Evolutionary conservation across 768 basidiomycete genomes (phyloP).

Genomic region (Mycena metata): DNA sequence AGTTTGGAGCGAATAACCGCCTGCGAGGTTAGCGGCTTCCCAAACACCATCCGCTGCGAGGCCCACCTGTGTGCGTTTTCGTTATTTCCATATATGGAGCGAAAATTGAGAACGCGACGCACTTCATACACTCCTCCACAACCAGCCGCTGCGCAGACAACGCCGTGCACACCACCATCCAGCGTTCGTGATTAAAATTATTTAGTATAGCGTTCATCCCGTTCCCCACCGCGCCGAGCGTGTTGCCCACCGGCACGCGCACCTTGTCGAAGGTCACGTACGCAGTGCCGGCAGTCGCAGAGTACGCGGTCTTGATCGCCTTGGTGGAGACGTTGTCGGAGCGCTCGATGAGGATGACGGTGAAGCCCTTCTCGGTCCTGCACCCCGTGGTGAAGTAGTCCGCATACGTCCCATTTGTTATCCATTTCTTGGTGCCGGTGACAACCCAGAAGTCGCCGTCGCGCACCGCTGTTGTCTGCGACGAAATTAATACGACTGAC

Average conservation of each 20-base stretch:
- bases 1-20: slow-evolving; percentile 92
- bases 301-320: slow-evolving; percentile 94
- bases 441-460: slow-evolving; percentile 92
- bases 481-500: neutral
- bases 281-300: slow-evolving; percentile 90
- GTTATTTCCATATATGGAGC: neutral
- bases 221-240: slow-evolving; percentile 87
- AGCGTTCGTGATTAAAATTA: slow-evolving; percentile 92
- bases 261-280: slow-evolving; percentile 86
- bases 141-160: slow-evolving; percentile 82
- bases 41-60: slow-evolving; percentile 90
- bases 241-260: slow-evolving; percentile 88
- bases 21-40: slow-evolving; percentile 85
- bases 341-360: slow-evolving; percentile 82
- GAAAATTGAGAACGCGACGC: slow-evolving; percentile 27
- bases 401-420: slow-evolving; percentile 88
- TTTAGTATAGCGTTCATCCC: slow-evolving; percentile 82
- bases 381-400: slow-evolving; percentile 90
- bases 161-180: slow-evolving; percentile 85
- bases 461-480: slow-evolving; percentile 78
- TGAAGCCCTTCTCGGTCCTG: slow-evolving; percentile 81
- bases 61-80: slow-evolving; percentile 72
- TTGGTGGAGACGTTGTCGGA: slow-evolving; percentile 84
- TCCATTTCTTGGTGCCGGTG: slow-evolving; percentile 98
- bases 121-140: slow-evolving; percentile 94